A percentile compares a stretch with the other conserved stretches of the same genome.
phyloP scores from a whole-genome alignment of 768 basidiomycete genomes.

The Megacollybia marginata region DNA sequence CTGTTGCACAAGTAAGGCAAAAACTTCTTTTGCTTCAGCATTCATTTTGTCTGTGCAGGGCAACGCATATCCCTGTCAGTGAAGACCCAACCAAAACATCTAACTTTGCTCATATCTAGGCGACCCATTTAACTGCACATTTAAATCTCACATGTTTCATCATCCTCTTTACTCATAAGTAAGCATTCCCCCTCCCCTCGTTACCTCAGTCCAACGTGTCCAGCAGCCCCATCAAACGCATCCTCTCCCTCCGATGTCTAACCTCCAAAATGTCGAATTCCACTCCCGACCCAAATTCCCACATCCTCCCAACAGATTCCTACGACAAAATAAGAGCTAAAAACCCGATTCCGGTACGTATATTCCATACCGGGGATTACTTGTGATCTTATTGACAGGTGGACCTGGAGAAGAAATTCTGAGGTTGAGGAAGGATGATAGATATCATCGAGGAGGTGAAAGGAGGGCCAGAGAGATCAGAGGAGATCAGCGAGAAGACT shows the following conservation, averaged over 20 bases:
- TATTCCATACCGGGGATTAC: conserved; percentile 68
- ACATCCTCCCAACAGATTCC: conserved; percentile 81
- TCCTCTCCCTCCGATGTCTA: conserved; percentile 89
- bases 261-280: conserved; percentile 95
- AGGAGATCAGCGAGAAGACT: conserved; percentile 48
- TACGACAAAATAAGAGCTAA: conserved; percentile 49
- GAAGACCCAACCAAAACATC: conserved; percentile 96
- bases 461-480: conserved; percentile 53
- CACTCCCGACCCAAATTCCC: conserved; percentile 64
- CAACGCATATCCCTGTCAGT: conserved; percentile 92
- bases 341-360: too few species aligned
- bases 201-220: not conserved
- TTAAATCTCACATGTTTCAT: conserved; percentile 54
- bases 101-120: conserved; percentile 87
- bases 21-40: not conserved
- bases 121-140: conserved; percentile 73
- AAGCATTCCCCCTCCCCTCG: conserved; percentile 20
- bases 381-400: conserved; percentile 62
- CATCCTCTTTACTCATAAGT: conserved; percentile 69
- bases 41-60: conserved; percentile 32
- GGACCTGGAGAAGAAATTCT: conserved; percentile 67
- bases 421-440: conserved; percentile 49
- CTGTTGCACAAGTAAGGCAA: conserved; percentile 65
- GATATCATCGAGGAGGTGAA: conserved; percentile 60
- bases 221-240: conserved; percentile 72